Base-by-base conservation (phyloP, 306 rosid species). In the Pachyrhizus erosus region DNA sequence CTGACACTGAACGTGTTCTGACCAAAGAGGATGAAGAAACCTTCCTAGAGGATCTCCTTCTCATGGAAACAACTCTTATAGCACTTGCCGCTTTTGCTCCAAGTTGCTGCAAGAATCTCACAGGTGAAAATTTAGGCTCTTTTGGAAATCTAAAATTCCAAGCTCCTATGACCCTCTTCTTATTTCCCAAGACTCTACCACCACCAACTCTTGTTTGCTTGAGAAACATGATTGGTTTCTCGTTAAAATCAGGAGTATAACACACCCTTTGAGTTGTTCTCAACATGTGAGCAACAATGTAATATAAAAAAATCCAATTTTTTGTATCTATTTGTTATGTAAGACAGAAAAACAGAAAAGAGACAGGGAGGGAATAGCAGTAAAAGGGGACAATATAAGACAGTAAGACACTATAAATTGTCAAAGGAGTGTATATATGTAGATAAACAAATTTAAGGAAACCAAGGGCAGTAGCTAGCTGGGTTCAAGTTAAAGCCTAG, bases 241-340 rank as follows among this genome's bases (percentile, higher is more conserved):
- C 92, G 29, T 80, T 85, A 29, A 83, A 88, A 51, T 91, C 93
- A 49, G 92, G 91, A 83, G 92, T 89, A 83, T 86, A 91, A 75
- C 92, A 90, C 83, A 90, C 92, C 46, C 90, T 82, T 80, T 73
- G 86, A 60, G 85, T 83, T 73, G 78, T 84, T 73, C 90, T 89
- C 23, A 89, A 84, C 98, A 93, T 91, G 23, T 46, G 27, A 55
- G 70, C 43, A 20, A 42, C 11, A 4, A 31, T 45, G 26, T 11
- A 3, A 6, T 29, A 15, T 20, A 5, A 61, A 61, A 60, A 49
- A 29, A 23, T 4, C 3, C 7, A 60, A 29, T 33, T 27, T 33
- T 69, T 70, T 43, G 21, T 43, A 24, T 43, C 13, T 70, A 42
- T 43, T 21, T 23, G 23, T 43, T 26, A 12, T 24, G 58, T 17